These are phyloP conservation scores for Ceratobasidium sp. DNA, from an alignment of 1,284 basidiomycete species.

Conservation along the genomic window DNA sequence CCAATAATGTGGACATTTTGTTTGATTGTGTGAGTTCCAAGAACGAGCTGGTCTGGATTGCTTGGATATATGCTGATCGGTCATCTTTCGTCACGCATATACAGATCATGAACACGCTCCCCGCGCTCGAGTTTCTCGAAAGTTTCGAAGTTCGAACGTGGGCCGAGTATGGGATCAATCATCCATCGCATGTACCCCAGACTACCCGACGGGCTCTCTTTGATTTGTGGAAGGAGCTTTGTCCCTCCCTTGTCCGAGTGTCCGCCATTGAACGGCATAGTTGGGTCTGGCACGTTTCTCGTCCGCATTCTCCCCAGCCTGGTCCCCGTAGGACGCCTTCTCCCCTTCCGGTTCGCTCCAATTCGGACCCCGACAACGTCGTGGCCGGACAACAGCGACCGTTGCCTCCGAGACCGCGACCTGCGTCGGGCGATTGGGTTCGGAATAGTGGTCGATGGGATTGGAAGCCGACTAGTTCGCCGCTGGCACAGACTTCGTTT, in stretches of 20 bases:
- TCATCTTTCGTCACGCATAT: background rate
- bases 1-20: constrained; percentile 26
- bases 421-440: constrained; percentile 30
- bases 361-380: constrained; percentile 23
- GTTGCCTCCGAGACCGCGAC: constrained; percentile 29
- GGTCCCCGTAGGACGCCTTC: background rate
- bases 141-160: constrained; percentile 31
- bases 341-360: background rate
- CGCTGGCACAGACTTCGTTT: background rate
- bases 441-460: constrained; percentile 29
- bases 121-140: constrained; percentile 24
- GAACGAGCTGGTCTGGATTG: no score
- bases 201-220: constrained; percentile 25
- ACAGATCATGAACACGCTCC: constrained; percentile 33
- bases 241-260: constrained; percentile 23
- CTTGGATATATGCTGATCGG: constrained; percentile 32
- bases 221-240: constrained; percentile 32
- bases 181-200: constrained; percentile 26
- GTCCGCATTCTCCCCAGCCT: background rate
- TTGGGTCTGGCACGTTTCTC: constrained; percentile 24
- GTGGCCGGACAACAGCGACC: background rate
- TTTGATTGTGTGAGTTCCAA: constrained; percentile 25
- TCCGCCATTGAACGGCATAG: constrained; percentile 16
- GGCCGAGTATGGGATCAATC: constrained; percentile 37
- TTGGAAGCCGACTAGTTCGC: constrained; percentile 22